Base-by-base conservation (phyloP, 805 yeast genomes). In the Cyberlindnera veronae region DNA sequence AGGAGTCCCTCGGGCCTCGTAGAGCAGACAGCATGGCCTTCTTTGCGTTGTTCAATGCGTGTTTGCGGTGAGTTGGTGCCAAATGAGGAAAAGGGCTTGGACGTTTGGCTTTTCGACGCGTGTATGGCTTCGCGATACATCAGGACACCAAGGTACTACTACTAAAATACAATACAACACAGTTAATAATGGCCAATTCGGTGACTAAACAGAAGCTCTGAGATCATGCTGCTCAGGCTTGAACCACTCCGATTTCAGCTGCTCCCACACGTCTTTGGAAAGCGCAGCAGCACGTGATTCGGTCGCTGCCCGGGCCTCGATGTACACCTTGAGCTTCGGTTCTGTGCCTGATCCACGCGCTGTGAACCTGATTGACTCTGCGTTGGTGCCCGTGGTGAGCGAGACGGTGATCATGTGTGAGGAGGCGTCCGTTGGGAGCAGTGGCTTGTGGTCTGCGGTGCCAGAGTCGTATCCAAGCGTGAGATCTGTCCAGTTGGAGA, bases 301-400 rank as follows among this genome's bases (percentile, higher is more conserved):
- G 8, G 66, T 59, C 0, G 46, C 36, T 0, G 87, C 72, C 30
- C 62, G 62, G 0, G 95, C 93, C 57, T 91, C 99, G 24, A 91
- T 81, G 63, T 91, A 91, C 1, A 91, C 85, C 61, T 91, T 91
- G 48, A 91, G 68, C 59, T 91, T 91, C 3, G 97, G 97, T 60
- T 91, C 99, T 0, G 99, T 91, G 10, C 99, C 99, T 3, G 96
- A 87, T 0, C 97, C 97, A 38, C 99, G 72, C 36, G 86, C 79
- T 0, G 98, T 90, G 56, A 90, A 81, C 26, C 95, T 65, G 2
- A 87, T 79, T 16, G 48, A 49, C 30, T 68, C 74, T 2, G 54
- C 60, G 6, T 38, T 45, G 13, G 48, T 44, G 5, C 23, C 37
- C 18, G 48, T 43, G 3, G 59, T 52, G 17, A 87, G 63, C 18